Percentiles rank a stretch among this genome's conserved stretches.
These are phyloP conservation scores for Sideroxylon spinosum DNA, from an alignment of 179 eudicot species.

Conservation along the genomic window DNA sequence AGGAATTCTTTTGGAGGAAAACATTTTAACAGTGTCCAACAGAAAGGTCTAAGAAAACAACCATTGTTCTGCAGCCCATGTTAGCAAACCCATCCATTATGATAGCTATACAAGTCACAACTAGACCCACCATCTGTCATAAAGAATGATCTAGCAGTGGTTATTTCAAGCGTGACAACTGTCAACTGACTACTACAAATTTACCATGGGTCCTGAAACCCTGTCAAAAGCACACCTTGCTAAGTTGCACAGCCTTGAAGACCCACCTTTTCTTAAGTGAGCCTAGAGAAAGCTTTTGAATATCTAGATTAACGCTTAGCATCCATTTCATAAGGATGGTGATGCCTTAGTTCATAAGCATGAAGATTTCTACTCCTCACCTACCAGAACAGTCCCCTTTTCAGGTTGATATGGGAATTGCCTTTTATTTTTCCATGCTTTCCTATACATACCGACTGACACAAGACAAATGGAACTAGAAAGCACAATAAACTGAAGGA, in stretches of 20 bases:
- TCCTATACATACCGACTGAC: not conserved
- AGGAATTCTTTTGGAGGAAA: not conserved
- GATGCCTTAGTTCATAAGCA: not conserved
- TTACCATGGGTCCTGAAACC: too few relatives aligned
- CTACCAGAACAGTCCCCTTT: not conserved
- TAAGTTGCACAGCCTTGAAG: not conserved
- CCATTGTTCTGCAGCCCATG: not conserved
- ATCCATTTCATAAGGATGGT: conserved; percentile 5
- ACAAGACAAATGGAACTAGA: not conserved
- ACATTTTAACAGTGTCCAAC: not conserved
- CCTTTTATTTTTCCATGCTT: not conserved
- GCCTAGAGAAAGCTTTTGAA: not conserved
- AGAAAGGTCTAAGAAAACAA: not conserved
- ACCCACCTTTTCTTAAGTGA: not conserved
- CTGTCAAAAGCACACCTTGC: not conserved
- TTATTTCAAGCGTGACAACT: not conserved
- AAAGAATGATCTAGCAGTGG: not conserved
- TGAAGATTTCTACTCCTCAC: not conserved
- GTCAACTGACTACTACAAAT: not conserved
- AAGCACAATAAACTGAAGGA: conserved; percentile 2
- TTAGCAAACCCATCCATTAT: not conserved
- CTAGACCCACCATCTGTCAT: not conserved
- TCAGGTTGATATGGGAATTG: too few relatives aligned
- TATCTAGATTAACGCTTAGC: not conserved
- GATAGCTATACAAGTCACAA: not conserved